Evolutionary conservation across 345 rosid genomes (phyloP).

Genomic region (Lepidium didymum): DNA sequence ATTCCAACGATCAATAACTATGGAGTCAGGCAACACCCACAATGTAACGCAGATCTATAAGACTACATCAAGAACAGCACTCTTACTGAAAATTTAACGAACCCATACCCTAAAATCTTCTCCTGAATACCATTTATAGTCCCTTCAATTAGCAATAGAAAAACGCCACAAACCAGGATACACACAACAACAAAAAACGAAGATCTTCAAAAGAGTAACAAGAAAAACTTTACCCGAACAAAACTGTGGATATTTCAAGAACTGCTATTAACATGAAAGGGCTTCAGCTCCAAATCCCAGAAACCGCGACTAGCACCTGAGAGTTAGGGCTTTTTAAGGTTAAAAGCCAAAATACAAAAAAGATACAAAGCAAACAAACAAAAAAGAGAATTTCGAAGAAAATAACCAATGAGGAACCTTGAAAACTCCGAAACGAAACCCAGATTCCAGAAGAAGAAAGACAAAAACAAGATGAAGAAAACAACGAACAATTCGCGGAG

Average conservation of each 20-base stretch:
- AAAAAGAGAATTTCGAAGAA: neutral
- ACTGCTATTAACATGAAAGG: conserved; percentile 16
- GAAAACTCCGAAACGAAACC: conserved; percentile 11
- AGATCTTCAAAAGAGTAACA: conserved; percentile 5
- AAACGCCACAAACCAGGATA: neutral
- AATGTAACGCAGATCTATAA: conserved; percentile 22
- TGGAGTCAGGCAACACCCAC: neutral
- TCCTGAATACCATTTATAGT: neutral
- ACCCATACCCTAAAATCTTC: neutral
- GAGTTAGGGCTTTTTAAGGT: conserved; percentile 7
- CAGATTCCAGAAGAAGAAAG: neutral
- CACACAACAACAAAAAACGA: neutral
- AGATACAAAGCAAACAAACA: neutral
- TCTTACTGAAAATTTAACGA: neutral
- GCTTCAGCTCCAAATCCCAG: conserved; percentile 26
- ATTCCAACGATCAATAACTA: neutral
- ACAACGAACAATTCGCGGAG: conserved; percentile 18
- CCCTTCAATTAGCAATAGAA: neutral
- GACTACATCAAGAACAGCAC: neutral
- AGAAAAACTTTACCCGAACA: conserved; percentile 12
- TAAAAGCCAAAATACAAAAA: neutral
- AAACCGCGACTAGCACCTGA: conserved; percentile 19
- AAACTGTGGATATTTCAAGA: conserved; percentile 1
- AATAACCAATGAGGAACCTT: conserved; percentile 24
- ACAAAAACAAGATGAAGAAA: neutral